Conservation (phyloP, 345 rosid species). For the Eucalyptus fibrosa region DNA sequence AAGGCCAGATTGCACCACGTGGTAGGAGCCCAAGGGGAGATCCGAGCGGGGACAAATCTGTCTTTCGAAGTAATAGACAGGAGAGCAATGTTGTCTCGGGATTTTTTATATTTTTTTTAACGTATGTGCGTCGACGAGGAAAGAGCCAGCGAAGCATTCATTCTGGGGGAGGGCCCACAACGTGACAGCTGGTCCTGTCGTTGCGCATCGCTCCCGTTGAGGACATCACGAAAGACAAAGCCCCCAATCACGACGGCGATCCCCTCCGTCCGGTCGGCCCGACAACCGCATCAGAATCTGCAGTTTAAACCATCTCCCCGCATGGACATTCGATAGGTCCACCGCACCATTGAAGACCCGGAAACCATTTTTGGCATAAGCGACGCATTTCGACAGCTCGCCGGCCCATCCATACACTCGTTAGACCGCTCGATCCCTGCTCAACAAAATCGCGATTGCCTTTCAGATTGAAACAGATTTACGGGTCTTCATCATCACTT, state of each 20-base stretch:
- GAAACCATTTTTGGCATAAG: background rate
- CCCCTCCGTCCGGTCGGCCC: background rate
- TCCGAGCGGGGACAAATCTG: background rate
- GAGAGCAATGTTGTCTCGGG: background rate
- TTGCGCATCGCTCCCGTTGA: background rate
- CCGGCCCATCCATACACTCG: background rate
- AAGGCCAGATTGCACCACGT: background rate
- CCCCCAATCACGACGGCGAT: background rate
- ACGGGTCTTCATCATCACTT: background rate
- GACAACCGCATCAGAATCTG: background rate
- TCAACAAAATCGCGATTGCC: background rate
- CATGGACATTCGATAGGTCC: background rate
- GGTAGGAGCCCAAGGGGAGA: background rate
- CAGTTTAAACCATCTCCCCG: background rate
- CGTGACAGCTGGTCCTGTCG: background rate
- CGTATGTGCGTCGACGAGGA: background rate
- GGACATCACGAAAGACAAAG: background rate
- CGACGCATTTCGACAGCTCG: rapidly evolving
- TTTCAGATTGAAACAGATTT: background rate
- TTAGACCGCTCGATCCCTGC: background rate
- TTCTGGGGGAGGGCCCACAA: background rate
- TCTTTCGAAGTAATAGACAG: background rate
- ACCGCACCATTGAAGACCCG: rapidly evolving
- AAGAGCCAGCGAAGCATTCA: background rate
- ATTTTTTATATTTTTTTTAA: background rate